Conservation (phyloP, 768 basidiomycete genomes). For the Termitomyces sp. region DNA sequence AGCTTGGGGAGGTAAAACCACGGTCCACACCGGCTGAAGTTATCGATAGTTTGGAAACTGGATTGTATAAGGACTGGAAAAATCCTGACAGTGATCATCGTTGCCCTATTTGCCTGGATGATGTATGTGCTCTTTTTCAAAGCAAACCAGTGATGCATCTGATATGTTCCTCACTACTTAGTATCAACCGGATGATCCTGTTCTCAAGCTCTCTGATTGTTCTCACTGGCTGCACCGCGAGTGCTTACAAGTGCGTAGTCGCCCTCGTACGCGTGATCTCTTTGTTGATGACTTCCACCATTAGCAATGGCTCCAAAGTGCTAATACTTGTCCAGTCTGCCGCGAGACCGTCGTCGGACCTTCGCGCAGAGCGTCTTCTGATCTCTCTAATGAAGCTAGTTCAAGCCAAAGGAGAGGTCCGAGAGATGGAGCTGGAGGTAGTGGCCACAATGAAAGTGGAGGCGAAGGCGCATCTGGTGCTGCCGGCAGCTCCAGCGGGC, state of each 20-base stretch:
- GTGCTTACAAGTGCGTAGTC: constrained; percentile 61
- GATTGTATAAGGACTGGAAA: constrained; percentile 65
- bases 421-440: constrained; percentile 4
- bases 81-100: constrained; percentile 62
- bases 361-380: neutral
- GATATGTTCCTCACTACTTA: constrained; percentile 24
- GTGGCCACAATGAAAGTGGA: neutral
- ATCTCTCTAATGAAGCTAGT: constrained; percentile 9
- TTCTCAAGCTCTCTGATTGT: constrained; percentile 67
- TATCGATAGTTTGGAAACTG: constrained; percentile 56
- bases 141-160: constrained; percentile 6
- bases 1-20: constrained; percentile 68
- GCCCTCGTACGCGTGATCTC: neutral
- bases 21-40: constrained; percentile 60
- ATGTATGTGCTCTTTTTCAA: constrained; percentile 44
- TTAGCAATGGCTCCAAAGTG: constrained; percentile 78
- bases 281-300: constrained; percentile 7
- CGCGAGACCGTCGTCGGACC: constrained; percentile 47
- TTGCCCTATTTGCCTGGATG: constrained; percentile 84
- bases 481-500: neutral
- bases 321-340: constrained; percentile 80
- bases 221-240: constrained; percentile 78
- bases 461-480: neutral
- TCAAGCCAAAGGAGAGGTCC: constrained; percentile 12
- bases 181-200: constrained; percentile 61